Evolutionary conservation across 2,329 filamentous ascomycete species (phyloP), one percentile per base, ranked within the genome.

Genomic region (Penicillium sp.): DNA sequence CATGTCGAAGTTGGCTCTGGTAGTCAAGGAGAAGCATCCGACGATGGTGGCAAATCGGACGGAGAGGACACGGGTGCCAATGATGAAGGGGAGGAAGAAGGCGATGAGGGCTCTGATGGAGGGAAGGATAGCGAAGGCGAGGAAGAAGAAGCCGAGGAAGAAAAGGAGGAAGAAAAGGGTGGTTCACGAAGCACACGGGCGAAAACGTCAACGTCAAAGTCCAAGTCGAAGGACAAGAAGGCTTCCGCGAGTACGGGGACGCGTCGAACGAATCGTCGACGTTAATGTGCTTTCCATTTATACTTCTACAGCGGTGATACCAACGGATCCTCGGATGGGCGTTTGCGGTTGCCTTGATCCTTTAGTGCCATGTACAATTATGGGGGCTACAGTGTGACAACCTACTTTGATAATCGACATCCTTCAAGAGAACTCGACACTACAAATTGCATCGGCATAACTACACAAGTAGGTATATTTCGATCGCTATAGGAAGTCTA

Each of bases 151-250:
- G 67, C 66, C 10, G 73, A 75, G 1, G 72, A 73, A 16, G 71
- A 69, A 16, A 68, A 60, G 14, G 71, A 71, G 41, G 65, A 58
- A 28, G 68, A 68, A 24, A 63, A 66, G 20, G 67, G 64, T 9
- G 69, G 73, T 3, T 76, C 71, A 18, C 64, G 69, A 46, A 69
- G 66, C 44, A 73, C 71, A 14, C 63, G 72, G 28, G 69, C 69
- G 11, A 66, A 72, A 31, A 63, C 67, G 18, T 65, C 68, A 36
- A 63, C 67, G 20, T 65, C 68, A 36, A 63, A 68, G 27, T 62
- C 67, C 25, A 72, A 65, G 48, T 68, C 65, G 48, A 73, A 70
- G 45, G 67, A 69, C 24, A 66, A 73, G 58, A 64, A 66, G 58
- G 55, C 69, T 18, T 53, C 61, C 16, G 44, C 60, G 53, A 68